Base-by-base conservation (phyloP, 2,329 filamentous ascomycete species). In the Xylogone sp. region DNA sequence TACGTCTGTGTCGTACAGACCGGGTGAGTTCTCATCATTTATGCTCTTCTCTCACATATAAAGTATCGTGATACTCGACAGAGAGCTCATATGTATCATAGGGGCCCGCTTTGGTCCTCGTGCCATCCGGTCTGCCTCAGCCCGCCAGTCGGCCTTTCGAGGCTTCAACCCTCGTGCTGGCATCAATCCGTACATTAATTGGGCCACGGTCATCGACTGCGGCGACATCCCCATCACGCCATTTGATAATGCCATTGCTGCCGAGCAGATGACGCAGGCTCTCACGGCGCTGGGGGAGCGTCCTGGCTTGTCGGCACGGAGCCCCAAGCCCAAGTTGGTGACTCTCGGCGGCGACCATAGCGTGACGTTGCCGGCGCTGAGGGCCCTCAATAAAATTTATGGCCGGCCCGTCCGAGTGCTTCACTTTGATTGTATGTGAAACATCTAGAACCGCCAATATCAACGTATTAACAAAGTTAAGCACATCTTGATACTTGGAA, bases 221-320 rank as follows among this genome's bases (percentile, higher is more conserved):
- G 92, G 92, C 45, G 92, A 96, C 66, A 90, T 96, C 51, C 90
- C 92, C 22, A 77, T 95, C 58, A 89, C 87, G 0, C 91, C 91
- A 0, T 86, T 95, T 60, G 90, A 96, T 72, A 96, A 96, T 67
- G 82, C 76, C 1, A 75, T 96, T 16, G 92, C 92, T 0, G 74
- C 92, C 49, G 75, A 78, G 43, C 92, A 96, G 70, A 96, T 96
- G 90, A 88, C 82, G 27, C 82, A 86, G 63, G 90, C 88, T 0
- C 91, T 89, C 67, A 73, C 77, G 6, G 86, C 92, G 69, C n/a
- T 39, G 5, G 8, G 8, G 4, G 4, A 5, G 5, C 10, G 34
- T 9, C 34, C 34, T 9, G 10, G 8, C 4, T 9, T 4, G 34
- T 4, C 10, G n/a, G 10, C 13, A 16, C 8, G 4, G 5, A 39